These are phyloP conservation scores for Colletotrichum acutatum DNA, from an alignment of 2,329 filamentous ascomycete species.

Conservation along the genomic window DNA sequence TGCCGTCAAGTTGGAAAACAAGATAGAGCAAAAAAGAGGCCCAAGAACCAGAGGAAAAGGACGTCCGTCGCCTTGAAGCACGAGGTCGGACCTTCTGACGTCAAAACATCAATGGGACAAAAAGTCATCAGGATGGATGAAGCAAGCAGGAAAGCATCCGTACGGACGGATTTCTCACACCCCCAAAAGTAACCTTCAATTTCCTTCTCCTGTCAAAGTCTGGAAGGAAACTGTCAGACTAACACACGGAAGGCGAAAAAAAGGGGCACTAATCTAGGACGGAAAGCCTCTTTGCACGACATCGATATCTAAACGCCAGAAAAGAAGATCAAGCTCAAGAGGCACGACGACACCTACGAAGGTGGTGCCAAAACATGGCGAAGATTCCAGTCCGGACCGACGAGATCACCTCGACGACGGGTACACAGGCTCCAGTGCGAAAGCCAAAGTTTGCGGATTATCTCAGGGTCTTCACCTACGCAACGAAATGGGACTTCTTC, in stretches of 20 bases:
- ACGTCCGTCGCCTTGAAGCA: conserved; percentile 13
- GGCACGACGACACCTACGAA: not conserved
- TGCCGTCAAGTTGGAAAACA: not conserved
- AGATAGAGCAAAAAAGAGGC: not conserved
- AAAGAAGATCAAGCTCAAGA: not conserved
- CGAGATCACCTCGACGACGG: not conserved
- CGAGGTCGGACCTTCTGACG: conserved; percentile 16
- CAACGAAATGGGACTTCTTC: conserved; percentile 44
- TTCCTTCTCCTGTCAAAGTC: not conserved
- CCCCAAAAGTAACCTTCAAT: not conserved
- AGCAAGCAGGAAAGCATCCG: not conserved
- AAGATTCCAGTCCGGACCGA: not conserved
- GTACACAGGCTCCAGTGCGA: not conserved
- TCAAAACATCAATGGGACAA: conserved; percentile 12
- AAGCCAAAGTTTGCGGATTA: conserved; percentile 28
- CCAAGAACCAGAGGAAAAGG: not conserved
- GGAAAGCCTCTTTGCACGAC: not conserved
- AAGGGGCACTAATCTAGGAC: not conserved
- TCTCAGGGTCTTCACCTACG: conserved; percentile 44
- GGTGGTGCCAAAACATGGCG: not conserved
- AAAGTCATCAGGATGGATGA: not conserved
- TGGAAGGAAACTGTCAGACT: conserved; percentile 7
- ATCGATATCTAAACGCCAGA: not conserved
- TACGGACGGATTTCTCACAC: not conserved
- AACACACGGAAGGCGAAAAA: not conserved